Evolutionary conservation across 148 eudicot species (phyloP), one percentile per base, ranked within the genome.

Genomic region (Salicornia ramosissima): DNA sequence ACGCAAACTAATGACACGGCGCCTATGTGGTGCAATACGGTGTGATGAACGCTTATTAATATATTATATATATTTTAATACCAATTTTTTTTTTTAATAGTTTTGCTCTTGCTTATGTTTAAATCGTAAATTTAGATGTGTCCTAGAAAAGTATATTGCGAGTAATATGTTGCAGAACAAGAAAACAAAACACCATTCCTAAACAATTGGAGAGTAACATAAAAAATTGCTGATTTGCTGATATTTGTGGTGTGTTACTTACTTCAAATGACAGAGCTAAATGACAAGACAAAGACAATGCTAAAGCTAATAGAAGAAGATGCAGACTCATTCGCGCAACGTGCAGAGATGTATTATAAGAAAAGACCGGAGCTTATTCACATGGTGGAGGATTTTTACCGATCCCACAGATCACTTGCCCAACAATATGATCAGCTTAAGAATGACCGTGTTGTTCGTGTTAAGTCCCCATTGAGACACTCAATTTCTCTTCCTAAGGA

Each of bases 321-420:
- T 69, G 98, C 95, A 56, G 98, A 94, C 73, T 90, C 98, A 0
- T 94, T 94, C 67, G 83, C 92, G 15, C 74, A 88, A 65, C 90
- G 98, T 0, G 98, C 94, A 49, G 98, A 94, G 72, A 90, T 94
- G 97, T 94, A 94, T 73, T 94, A 94, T 81, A 87, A 73, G 82
- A 88, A 86, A 82, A 81, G 97, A 68, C 98, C 98, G 7, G 89
- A 90, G 75, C 83, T 94, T 29, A 77, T 90, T 16, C 81, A 69
- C 79, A 60, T 87, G 81, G 88, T 94, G 21, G 96, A 86, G 77
- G 91, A 94, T 8, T 82, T 87, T 15, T 94, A 94, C 55, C 81
- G 97, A 0, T 54, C 91, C 53, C 91, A 90, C 68, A 90, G 97
- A 13, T 87, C 91, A 53, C 75, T 94, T 59, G 91, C 95, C 21